These are phyloP conservation scores for Trichoderma orchidacearum DNA, from an alignment of 495 filamentous ascomycete genomes.

Conservation along the genomic window DNA sequence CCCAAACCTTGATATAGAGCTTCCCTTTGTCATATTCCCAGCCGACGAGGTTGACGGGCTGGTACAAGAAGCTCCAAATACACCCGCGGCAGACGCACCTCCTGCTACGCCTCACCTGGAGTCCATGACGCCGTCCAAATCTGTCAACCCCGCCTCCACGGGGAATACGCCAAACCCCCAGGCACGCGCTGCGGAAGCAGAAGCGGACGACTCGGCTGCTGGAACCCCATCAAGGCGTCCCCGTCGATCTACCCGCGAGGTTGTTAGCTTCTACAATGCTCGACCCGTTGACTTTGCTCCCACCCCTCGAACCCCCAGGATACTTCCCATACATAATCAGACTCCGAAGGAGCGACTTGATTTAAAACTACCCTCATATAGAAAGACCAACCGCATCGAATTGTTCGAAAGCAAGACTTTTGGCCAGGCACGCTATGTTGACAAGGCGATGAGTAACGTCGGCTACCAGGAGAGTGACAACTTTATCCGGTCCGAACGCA, in stretches of 20 bases:
- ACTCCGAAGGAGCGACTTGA: conserved; percentile 46
- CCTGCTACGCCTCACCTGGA: conserved; percentile 16
- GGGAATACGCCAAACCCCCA: conserved; percentile 14
- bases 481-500: conserved; percentile 62
- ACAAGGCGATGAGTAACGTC: conserved; percentile 83
- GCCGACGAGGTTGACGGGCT: conserved; percentile 75
- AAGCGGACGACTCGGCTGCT: conserved; percentile 10
- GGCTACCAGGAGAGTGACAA: conserved; percentile 92
- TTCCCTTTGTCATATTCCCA: conserved; percentile 59
- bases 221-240: conserved; percentile 33
- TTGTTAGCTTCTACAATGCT: conserved; percentile 31
- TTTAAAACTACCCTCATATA: conserved; percentile 43
- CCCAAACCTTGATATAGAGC: conserved; percentile 80
- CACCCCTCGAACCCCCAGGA: conserved; percentile 29
- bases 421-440: conserved; percentile 50
- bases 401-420: conserved; percentile 42
- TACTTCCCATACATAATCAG: conserved; percentile 38
- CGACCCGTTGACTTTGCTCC: conserved; percentile 21
- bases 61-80: conserved; percentile 26
- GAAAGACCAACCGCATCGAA: conserved; percentile 38
- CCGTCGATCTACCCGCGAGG: conserved; percentile 32
- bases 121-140: conserved; percentile 22
- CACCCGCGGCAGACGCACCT: conserved; percentile 12
- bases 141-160: conserved; percentile 14
- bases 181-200: not conserved